Evolutionary conservation across 1,284 basidiomycete species (phyloP).

Genomic region (Trichosporon ovoides): DNA sequence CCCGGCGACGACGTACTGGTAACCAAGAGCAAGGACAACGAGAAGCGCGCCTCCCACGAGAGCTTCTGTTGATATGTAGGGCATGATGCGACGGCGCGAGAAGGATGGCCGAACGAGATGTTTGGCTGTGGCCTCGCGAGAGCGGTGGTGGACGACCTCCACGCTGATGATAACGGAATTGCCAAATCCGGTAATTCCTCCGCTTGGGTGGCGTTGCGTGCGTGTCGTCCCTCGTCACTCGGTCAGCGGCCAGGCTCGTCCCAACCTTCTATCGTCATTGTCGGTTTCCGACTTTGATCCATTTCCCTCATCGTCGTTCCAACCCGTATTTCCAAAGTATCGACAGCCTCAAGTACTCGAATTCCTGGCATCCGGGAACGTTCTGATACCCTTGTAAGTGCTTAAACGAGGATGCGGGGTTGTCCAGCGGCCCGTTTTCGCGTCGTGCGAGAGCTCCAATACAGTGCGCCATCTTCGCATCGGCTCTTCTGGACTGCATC

Average conservation of each 20-base stretch:
- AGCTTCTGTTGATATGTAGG: constrained; percentile 46
- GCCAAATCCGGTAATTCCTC: constrained; percentile 13
- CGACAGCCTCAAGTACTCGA: not conserved
- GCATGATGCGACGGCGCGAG: constrained; percentile 26
- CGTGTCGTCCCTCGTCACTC: constrained; percentile 4
- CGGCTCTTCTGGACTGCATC: not conserved
- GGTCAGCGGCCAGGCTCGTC: not conserved
- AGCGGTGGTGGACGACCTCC: not conserved
- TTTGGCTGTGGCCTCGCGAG: not conserved
- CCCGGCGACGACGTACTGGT: constrained; percentile 28
- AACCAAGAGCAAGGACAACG: constrained; percentile 35
- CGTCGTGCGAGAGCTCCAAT: not conserved
- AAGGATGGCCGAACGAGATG: not conserved
- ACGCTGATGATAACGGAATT: constrained; percentile 8
- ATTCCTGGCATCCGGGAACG: not conserved
- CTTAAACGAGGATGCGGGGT: not conserved
- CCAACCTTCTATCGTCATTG: constrained; percentile 1
- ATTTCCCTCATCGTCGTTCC: not conserved
- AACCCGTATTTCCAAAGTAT: not conserved
- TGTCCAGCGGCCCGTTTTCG: not conserved
- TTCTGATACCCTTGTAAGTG: constrained; percentile 1
- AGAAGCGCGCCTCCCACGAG: constrained; percentile 38
- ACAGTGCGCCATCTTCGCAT: not conserved
- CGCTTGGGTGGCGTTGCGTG: constrained; percentile 4
- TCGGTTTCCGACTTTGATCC: constrained; percentile 1